These are phyloP conservation scores for Boletellus ananiceps DNA, from an alignment of 768 basidiomycete species.

Conservation along the genomic window DNA sequence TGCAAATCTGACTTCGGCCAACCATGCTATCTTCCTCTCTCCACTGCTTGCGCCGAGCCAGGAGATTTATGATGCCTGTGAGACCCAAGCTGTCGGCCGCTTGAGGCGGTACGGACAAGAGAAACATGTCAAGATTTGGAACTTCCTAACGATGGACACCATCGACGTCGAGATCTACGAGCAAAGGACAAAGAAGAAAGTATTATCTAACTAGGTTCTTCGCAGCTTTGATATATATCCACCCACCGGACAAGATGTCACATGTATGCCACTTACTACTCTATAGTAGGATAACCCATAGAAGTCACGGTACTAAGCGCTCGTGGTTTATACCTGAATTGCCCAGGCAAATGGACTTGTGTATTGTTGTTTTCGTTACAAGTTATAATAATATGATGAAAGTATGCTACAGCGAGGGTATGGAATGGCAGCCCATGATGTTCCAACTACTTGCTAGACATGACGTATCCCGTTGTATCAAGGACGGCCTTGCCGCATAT, in stretches of 20 bases:
- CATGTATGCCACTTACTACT: slow-evolving; percentile 7
- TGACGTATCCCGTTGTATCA: slow-evolving; percentile 77
- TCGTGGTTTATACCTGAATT: background rate
- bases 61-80: slow-evolving; percentile 80
- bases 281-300: background rate
- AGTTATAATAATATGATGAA: slow-evolving; percentile 10
- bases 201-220: slow-evolving; percentile 19
- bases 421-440: slow-evolving; percentile 1
- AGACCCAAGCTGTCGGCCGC: slow-evolving; percentile 82
- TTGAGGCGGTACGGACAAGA: slow-evolving; percentile 79
- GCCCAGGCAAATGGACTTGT: no score
- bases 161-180: slow-evolving; percentile 84
- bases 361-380: background rate
- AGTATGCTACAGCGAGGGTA: slow-evolving; percentile 21
- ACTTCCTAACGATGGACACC: slow-evolving; percentile 80
- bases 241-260: slow-evolving; percentile 3
- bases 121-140: slow-evolving; percentile 76
- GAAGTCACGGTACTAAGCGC: background rate
- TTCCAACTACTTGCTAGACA: slow-evolving; percentile 67
- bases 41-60: slow-evolving; percentile 79
- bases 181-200: slow-evolving; percentile 36
- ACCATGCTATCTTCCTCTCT: slow-evolving; percentile 92
- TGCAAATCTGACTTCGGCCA: slow-evolving; percentile 88
- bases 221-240: background rate
- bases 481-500: slow-evolving; percentile 87